Evolutionary conservation across 805 yeast genomes (phyloP).

Genomic region (Hanseniaspora mollemarum): DNA sequence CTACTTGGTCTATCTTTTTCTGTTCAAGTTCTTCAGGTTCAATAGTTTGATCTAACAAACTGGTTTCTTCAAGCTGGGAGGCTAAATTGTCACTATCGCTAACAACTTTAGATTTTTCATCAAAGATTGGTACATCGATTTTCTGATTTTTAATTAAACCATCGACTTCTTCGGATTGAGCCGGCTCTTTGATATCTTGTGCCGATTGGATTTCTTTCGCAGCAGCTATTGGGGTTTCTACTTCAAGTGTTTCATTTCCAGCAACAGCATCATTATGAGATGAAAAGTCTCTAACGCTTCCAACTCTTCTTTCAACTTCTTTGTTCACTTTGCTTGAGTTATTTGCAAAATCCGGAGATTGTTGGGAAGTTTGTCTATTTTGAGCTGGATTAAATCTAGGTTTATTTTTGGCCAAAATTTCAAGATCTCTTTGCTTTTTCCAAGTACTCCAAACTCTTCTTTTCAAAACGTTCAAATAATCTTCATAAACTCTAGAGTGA

Average conservation of each 20-base stretch:
- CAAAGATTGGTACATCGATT: background rate
- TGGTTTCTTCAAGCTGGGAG: too few relatives aligned
- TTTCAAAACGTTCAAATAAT: slow-evolving; percentile 34
- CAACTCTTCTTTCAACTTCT: slow-evolving; percentile 16
- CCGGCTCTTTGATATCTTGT: too few relatives aligned
- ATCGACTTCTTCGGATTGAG: slow-evolving; percentile 10
- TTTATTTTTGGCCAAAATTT: slow-evolving; percentile 9
- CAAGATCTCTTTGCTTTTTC: slow-evolving; percentile 17
- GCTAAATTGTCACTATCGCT: too few relatives aligned
- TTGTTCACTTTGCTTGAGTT: slow-evolving; percentile 6
- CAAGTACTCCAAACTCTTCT: slow-evolving; percentile 26
- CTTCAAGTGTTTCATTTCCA: too few relatives aligned
- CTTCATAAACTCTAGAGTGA: slow-evolving; percentile 37
- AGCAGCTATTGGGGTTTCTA: too few relatives aligned
- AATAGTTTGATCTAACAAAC: background rate
- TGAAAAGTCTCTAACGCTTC: slow-evolving; percentile 13
- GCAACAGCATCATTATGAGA: background rate
- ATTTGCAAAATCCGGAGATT: slow-evolving; percentile 7
- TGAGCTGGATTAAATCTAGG: slow-evolving; percentile 1
- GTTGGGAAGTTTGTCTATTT: background rate
- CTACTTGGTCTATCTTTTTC: slow-evolving; percentile 5
- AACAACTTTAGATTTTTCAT: slow-evolving; percentile 4
- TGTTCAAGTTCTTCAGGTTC: slow-evolving; percentile 8
- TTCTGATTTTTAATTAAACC: slow-evolving; percentile 9
- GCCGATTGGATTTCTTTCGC: too few relatives aligned